A percentile compares a stretch with the other conserved stretches of the same genome.
Evolutionary conservation across 1,284 basidiomycete genomes (phyloP).

Genomic region (Ceratobasidium sp.): DNA sequence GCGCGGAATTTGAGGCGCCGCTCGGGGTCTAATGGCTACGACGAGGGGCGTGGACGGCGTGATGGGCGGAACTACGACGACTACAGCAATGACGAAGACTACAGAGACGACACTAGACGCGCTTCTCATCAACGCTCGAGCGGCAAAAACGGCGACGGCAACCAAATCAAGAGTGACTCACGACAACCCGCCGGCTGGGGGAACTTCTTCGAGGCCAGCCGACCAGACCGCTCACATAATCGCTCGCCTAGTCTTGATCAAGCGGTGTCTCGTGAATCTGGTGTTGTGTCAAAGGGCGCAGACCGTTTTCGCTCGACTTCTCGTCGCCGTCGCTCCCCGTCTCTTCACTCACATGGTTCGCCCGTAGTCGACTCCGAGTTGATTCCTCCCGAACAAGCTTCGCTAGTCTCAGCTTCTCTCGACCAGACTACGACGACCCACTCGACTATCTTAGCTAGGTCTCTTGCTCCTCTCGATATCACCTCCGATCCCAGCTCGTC

Average conservation of each 20-base stretch:
- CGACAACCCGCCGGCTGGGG: constrained; percentile 20
- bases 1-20: no score
- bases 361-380: no score
- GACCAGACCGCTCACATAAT: not conserved
- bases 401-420: no score
- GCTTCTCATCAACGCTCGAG: not conserved
- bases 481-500: not conserved
- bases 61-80: not conserved
- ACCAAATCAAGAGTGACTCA: not conserved
- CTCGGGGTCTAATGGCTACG: no score
- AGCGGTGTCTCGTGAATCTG: not conserved
- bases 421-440: no score
- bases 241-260: not conserved
- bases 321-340: not conserved
- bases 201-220: constrained; percentile 10
- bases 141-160: not conserved
- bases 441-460: no score
- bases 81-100: not conserved
- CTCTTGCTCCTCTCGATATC: no score
- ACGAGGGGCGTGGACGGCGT: no score
- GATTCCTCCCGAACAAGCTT: no score
- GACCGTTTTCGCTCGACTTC: not conserved
- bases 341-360: constrained; percentile 4
- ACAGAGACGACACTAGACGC: not conserved
- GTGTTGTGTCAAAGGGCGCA: not conserved